Percentiles rank a stretch among this genome's conserved stretches.
Conservation (phyloP, 2,329 filamentous ascomycete species). For the Talaromyces piceae region DNA sequence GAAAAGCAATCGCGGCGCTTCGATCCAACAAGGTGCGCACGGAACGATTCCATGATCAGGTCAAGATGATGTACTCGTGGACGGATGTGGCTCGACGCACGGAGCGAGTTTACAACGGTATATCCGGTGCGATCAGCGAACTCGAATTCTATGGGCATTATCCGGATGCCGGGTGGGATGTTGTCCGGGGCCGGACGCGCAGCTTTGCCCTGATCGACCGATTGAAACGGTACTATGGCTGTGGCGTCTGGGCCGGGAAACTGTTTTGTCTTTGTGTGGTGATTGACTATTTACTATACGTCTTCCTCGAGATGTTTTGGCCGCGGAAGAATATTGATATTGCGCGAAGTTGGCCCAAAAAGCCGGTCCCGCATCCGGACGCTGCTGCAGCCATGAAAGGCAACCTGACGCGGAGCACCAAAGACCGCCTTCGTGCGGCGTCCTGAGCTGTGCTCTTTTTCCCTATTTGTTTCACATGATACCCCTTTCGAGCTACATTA, state of each 20-base stretch:
- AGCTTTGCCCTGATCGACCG: conserved; percentile 92
- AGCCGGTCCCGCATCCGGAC: conserved; percentile 33
- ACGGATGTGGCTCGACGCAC: conserved; percentile 89
- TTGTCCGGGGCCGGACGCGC: conserved; percentile 63
- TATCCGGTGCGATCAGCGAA: conserved; percentile 76
- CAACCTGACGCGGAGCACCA: conserved; percentile 10
- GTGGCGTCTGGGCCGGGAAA: conserved; percentile 97
- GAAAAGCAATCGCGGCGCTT: conserved; percentile 77
- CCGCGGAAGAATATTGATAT: conserved; percentile 82
- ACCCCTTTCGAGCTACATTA: not conserved
- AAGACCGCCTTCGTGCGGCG: conserved; percentile 10
- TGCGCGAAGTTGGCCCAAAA: conserved; percentile 85
- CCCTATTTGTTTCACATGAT: conserved; percentile 3
- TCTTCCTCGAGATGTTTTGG: conserved; percentile 80
- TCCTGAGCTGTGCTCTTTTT: not conserved
- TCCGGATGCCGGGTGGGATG: conserved; percentile 61
- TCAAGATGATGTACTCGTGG: conserved; percentile 99
- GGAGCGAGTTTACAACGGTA: conserved; percentile 90
- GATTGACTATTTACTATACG: conserved; percentile 85
- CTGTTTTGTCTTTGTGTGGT: conserved; percentile 91
- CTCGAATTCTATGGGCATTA: conserved; percentile 84
- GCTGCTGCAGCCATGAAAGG: conserved; percentile 11
- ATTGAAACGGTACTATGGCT: conserved; percentile 93
- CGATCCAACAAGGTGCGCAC: conserved; percentile 81
- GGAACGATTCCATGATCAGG: conserved; percentile 91